Evolutionary conservation across 2,329 filamentous ascomycete species (phyloP), one percentile per base, ranked within the genome.

Genomic region (Seiridium cupressi): DNA sequence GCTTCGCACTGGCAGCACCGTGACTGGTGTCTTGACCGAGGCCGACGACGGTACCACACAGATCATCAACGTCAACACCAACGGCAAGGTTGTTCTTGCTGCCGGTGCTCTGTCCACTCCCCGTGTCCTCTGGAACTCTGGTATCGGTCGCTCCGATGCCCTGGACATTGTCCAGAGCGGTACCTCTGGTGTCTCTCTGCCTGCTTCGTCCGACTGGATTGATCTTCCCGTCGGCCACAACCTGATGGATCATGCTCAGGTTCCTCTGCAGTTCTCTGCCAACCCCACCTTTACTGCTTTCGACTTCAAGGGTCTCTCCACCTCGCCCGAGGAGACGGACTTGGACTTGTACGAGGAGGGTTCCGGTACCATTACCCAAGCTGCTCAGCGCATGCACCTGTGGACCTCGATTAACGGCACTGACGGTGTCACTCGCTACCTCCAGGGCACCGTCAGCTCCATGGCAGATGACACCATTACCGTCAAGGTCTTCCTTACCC

Each of bases 21-120:
- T 57, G 26, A 57, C 55, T 13, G 55, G 55, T 38, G 55, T 57
- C 40, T 5, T 57, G 13, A 57, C 55, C 18, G 26, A 47, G 32
- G 36, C 51, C 1, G 36, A 18, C 0, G 40, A 57, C 11, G 42
- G 42, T 3, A 32, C 35, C 32, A 48, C 40, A 8, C 55, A 57
- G n/a, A 46, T 57, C 55, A 57, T 57, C 34, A 57, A 57, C 32
- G 42, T 46, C 31, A 57, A 57, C 32, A 46, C 18, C 13, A 57
- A 57, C 40, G 44, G 55, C 44, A 57, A 57, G 44, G 55, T 57
- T 26, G 55, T 57, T 42, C 44, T 57, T 11, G 55, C 55, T 34
- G 42, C 55, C 2, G 55, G 55, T 34, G 55, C 55, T 31, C 31
- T 57, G 7, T 57, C 55, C 44, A 57, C 55, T 4, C 55, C 55